Conservation (phyloP, 192 early-diverging fungal genomes). For the Coemansia sp. region DNA sequence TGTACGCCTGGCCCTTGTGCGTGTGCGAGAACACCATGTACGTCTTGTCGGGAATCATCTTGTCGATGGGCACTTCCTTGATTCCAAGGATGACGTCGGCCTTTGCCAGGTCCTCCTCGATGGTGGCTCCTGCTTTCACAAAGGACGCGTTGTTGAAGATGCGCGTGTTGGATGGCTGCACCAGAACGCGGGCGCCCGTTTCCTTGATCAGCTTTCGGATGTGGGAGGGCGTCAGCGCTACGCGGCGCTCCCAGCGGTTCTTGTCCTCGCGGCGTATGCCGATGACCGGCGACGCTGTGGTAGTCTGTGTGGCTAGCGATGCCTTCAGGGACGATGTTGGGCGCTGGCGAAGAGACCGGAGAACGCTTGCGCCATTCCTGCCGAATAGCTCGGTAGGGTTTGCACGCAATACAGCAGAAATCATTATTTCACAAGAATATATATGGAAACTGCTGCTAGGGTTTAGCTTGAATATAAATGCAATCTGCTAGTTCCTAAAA, state of each 20-base stretch:
- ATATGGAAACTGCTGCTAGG: neutral
- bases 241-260: constrained; percentile 95
- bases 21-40: constrained; percentile 97
- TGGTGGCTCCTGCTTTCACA: constrained; percentile 74
- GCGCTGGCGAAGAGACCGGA: neutral
- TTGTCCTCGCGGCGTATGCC: constrained; percentile 95
- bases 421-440: constrained; percentile 4
- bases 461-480: neutral
- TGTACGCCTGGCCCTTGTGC: constrained; percentile 94
- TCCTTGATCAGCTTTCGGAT: constrained; percentile 83
- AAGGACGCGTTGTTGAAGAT: constrained; percentile 88
- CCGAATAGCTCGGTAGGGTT: neutral
- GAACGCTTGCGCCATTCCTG: neutral
- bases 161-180: constrained; percentile 92
- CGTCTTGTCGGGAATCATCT: constrained; percentile 84
- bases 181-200: constrained; percentile 75
- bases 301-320: constrained; percentile 20
- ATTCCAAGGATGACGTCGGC: constrained; percentile 95
- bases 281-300: constrained; percentile 47
- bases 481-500: neutral
- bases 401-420: constrained; percentile 16
- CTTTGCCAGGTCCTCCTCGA: constrained; percentile 81
- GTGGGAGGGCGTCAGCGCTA: constrained; percentile 83
- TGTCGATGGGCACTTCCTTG: constrained; percentile 87
- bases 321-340: constrained; percentile 1